Evolutionary conservation across 257 asterid species (phyloP).

Genomic region (Solanum corneliomulleri): DNA sequence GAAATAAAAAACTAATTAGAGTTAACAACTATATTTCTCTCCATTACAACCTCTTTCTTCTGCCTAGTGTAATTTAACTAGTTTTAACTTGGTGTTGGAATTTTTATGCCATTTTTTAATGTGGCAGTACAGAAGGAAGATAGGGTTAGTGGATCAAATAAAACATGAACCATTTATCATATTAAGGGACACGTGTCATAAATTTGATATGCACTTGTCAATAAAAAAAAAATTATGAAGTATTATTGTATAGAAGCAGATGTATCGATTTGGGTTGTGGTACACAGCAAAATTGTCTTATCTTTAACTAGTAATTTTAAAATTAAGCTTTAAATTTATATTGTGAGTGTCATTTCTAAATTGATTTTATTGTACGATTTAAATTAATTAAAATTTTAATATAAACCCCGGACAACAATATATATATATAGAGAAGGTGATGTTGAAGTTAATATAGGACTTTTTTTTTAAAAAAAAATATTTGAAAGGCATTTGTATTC

Average conservation of each 20-base stretch:
- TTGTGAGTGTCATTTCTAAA: too few relatives aligned
- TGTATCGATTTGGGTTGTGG: background rate
- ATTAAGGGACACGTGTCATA: background rate
- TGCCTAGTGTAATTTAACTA: background rate
- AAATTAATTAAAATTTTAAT: too few relatives aligned
- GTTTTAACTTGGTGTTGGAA: background rate
- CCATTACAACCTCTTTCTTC: background rate
- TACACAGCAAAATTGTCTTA: background rate
- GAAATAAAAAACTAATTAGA: too few relatives aligned
- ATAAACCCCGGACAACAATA: too few relatives aligned
- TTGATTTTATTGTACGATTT: fast-evolving
- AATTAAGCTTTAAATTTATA: too few relatives aligned
- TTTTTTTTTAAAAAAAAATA: too few relatives aligned
- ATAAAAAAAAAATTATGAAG: too few relatives aligned
- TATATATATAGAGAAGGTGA: too few relatives aligned
- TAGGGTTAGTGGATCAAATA: background rate
- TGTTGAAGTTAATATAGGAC: too few relatives aligned
- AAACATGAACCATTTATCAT: background rate
- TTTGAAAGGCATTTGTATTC: background rate
- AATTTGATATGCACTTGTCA: background rate
- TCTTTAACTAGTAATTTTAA: too few relatives aligned
- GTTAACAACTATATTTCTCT: background rate
- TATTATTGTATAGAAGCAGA: background rate
- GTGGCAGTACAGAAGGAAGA: background rate
- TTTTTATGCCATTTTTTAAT: background rate